Evolutionary conservation across 805 yeast species (phyloP).

Genomic region (Candida hungchunana): DNA sequence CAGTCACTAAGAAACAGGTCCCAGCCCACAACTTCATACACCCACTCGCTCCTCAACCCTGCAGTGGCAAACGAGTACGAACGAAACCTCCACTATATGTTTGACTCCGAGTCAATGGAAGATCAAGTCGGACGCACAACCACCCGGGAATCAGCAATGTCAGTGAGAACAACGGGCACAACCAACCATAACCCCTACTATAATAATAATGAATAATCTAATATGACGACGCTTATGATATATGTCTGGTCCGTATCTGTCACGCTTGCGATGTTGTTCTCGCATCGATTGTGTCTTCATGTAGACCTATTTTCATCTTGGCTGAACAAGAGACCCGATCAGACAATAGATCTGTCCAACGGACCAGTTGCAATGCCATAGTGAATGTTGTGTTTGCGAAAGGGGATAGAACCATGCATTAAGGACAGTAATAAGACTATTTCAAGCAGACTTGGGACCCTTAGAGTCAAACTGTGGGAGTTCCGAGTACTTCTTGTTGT

Average conservation of each 20-base stretch:
- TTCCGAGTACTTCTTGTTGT: constrained; percentile 37
- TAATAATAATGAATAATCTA: not conserved
- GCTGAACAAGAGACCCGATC: not conserved
- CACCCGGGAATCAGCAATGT: constrained; percentile 2
- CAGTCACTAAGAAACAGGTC: constrained; percentile 7
- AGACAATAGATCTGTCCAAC: no score
- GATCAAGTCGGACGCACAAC: not conserved
- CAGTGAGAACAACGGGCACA: constrained; percentile 16
- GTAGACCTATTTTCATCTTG: not conserved
- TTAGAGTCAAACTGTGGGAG: constrained; percentile 34
- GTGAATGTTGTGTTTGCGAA: no score
- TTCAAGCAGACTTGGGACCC: constrained; percentile 3
- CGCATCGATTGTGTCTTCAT: constrained; percentile 17
- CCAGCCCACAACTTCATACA: not conserved
- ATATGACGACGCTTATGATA: not conserved
- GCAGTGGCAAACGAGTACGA: not conserved
- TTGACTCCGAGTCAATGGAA: not conserved
- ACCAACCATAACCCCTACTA: constrained; percentile 12
- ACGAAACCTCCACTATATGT: not conserved
- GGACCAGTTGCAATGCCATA: no score
- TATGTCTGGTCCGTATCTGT: constrained; percentile 25
- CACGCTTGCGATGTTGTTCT: constrained; percentile 12
- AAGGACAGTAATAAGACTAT: not conserved
- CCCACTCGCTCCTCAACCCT: not conserved
- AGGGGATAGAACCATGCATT: not conserved